Percentiles rank a stretch among this genome's conserved stretches.
Evolutionary conservation across 2,329 filamentous ascomycete species (phyloP).

Genomic region (Alternaria sp.): DNA sequence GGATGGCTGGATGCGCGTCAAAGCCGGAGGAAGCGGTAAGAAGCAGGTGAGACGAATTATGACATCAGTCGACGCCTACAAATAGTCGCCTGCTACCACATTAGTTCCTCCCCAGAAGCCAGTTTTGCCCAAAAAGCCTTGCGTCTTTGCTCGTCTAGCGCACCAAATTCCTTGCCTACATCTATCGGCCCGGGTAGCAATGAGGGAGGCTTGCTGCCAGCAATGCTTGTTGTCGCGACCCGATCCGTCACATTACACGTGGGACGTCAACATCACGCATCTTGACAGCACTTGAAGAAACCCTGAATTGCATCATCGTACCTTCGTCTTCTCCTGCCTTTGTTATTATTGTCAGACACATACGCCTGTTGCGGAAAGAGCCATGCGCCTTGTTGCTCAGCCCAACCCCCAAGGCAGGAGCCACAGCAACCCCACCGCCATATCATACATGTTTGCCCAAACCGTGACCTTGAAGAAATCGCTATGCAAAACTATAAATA

Average conservation of each 20-base stretch:
- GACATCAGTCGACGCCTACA: constrained; percentile 18
- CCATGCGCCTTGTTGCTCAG: background rate
- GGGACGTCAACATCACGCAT: constrained; percentile 3
- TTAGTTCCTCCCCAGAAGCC: constrained; percentile 9
- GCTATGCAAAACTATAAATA: constrained; percentile 15
- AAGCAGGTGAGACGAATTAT: constrained; percentile 19
- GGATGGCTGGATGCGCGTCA: constrained; percentile 7
- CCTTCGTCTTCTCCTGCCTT: background rate
- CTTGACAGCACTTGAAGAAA: background rate
- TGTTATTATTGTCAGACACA: background rate
- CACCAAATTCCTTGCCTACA: background rate
- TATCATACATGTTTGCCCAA: constrained; percentile 11
- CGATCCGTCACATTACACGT: background rate
- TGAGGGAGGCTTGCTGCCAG: constrained; percentile 2
- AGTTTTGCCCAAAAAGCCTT: constrained; percentile 5
- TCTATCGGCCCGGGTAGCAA: constrained; percentile 2
- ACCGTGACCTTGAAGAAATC: constrained; percentile 11
- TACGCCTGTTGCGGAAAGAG: background rate
- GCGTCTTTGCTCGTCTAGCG: constrained; percentile 3
- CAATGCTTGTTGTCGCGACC: constrained; percentile 5
- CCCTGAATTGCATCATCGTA: background rate
- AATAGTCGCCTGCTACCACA: constrained; percentile 14
- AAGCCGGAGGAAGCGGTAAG: constrained; percentile 21
- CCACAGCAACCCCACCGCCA: background rate
- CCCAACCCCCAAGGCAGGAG: background rate